Evolutionary conservation across 73 alveolate species (phyloP).

Genomic region (Blepharisma stoltei): DNA sequence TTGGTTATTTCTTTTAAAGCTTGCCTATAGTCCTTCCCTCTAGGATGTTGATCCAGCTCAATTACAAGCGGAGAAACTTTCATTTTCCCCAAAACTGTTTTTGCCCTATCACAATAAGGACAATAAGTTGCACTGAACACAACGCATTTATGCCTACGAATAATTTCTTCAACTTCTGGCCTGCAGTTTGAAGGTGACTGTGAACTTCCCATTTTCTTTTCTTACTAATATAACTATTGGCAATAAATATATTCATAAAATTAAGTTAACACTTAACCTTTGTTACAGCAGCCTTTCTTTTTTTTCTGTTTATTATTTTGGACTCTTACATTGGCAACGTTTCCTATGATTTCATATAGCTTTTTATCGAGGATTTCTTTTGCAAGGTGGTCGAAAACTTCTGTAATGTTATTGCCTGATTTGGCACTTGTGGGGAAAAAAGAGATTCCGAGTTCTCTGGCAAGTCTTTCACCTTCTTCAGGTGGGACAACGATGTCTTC

Average conservation of each 20-base stretch:
- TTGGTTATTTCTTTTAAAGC: neutral
- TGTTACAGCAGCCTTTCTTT: conserved; percentile 6
- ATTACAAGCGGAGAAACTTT: neutral
- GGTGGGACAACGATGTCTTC: conserved; percentile 42
- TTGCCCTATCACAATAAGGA: neutral
- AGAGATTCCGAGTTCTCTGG: conserved; percentile 64
- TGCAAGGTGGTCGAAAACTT: conserved; percentile 66
- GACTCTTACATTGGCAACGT: neutral
- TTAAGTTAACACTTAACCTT: neutral
- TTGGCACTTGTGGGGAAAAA: conserved; percentile 90
- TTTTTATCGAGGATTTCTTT: conserved; percentile 47
- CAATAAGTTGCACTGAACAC: neutral
- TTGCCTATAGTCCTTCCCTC: neutral
- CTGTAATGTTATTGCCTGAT: conserved; percentile 63
- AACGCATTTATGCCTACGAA: no score
- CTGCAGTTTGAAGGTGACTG: no score
- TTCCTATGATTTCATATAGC: conserved; percentile 1
- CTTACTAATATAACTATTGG: no score
- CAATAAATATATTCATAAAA: neutral
- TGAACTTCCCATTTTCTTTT: no score
- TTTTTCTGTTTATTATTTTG: neutral
- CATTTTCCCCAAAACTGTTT: neutral
- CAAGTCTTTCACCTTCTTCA: conserved; percentile 81
- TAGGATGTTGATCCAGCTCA: neutral
- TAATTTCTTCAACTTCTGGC: no score